Base-by-base conservation (phyloP, 441 rosid species). In the Erysimum pusillum region DNA sequence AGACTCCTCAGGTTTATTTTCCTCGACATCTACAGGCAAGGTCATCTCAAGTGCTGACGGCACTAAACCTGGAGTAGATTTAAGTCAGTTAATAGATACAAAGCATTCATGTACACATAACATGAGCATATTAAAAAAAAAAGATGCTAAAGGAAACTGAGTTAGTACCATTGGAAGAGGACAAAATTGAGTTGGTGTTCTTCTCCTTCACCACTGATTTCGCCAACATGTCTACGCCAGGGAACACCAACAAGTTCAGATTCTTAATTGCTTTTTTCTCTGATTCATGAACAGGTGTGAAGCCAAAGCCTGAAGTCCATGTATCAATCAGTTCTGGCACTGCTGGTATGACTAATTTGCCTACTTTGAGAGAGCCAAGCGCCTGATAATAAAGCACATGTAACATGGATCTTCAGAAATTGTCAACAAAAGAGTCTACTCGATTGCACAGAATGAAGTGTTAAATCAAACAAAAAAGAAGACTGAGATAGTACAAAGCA, bases 311-410 rank as follows among this genome's bases (percentile, higher is more conserved):
- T 66, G 92, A 86, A 61, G 90, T 93, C 99, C 98, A 96, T 4
- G 97, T 91, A 77, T 87, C 91, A 71, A 74, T 88, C 35, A 96
- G 84, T 73, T 96, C 97, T 60, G 95, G 86, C 54, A 96, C 83
- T 66, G 99, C 99, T 73, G 98, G 99, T 83, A 96, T 91, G 74
- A 93, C 90, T 87, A 93, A 81, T 73, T 87, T 93, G 83, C 84
- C 94, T 51, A 96, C 90, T 63, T 83, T 78, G 59, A 93, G 89
- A 71, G 89, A 82, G 86, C 81, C 5, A 13, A 96, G 91, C 73
- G 86, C 93, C 99, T 96, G 89, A 80, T 54, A 69, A 52, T 52
- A 60, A 71, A 73, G 39, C 9, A 71, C 35, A 67, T 42, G 46
- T 5, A 25, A 72, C 25, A 67, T 48, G 20, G 28, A 73, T 38